Conservation (phyloP, 2,329 filamentous ascomycete genomes). For the Tolypocladium tundrense region DNA sequence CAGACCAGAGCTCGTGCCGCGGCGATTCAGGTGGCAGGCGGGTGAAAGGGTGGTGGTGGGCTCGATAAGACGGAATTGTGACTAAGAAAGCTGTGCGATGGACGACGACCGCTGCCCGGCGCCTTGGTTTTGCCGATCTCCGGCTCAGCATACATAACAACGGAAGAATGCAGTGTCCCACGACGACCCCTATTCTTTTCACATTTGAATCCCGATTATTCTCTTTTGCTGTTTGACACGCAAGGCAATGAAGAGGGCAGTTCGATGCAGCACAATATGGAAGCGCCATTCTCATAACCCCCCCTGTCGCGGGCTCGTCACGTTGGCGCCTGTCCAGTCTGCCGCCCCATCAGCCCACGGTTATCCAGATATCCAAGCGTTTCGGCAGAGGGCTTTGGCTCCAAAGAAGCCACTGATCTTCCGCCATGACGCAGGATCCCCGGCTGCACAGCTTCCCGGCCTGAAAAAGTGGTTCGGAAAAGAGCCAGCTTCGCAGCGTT, state of each 20-base stretch:
- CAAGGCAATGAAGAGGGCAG: constrained; percentile 2
- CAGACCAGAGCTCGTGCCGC: neutral
- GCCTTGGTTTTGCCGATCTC: constrained; percentile 13
- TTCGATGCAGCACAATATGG: neutral
- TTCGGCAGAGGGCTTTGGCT: constrained; percentile 42
- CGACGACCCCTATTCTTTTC: neutral
- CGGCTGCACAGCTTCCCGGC: constrained; percentile 34
- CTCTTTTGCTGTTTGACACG: neutral
- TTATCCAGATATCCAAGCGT: constrained; percentile 27
- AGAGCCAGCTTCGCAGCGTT: neutral
- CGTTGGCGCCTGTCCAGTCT: constrained; percentile 1
- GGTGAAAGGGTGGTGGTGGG: constrained; percentile 1
- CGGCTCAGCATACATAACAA: neutral
- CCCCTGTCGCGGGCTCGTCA: neutral
- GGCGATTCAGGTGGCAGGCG: neutral
- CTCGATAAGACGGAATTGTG: neutral
- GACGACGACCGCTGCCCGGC: constrained; percentile 4
- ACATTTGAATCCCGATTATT: neutral
- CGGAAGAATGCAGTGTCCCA: neutral
- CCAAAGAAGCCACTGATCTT: constrained; percentile 39
- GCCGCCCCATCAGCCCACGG: constrained; percentile 5
- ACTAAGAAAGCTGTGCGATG: neutral
- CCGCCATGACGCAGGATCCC: constrained; percentile 31
- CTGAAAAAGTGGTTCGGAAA: constrained; percentile 47
- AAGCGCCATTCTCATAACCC: constrained; percentile 1